Evolutionary conservation across 768 basidiomycete genomes (phyloP).

Genomic region (Hericium rajendrae): DNA sequence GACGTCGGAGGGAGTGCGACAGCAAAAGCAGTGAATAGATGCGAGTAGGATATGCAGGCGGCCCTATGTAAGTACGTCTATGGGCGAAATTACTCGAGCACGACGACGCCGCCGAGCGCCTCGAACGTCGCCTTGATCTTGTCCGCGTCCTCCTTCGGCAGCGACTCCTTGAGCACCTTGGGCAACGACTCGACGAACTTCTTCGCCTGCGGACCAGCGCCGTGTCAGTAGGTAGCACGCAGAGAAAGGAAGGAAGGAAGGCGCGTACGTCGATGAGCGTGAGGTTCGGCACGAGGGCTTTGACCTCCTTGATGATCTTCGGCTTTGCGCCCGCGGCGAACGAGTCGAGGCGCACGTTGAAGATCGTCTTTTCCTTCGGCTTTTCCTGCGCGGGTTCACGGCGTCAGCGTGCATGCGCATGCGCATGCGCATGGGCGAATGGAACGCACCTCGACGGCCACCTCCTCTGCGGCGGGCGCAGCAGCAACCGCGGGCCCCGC

Average conservation of each 20-base stretch:
- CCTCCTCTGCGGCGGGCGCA: conserved; percentile 49
- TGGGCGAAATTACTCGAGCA: conserved; percentile 49
- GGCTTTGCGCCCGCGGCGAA: conserved; percentile 90
- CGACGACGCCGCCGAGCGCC: conserved; percentile 78
- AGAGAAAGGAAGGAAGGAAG: neutral
- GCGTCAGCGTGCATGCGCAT: neutral
- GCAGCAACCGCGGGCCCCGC: conserved; percentile 50
- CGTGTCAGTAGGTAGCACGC: too few relatives aligned
- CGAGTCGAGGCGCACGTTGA: conserved; percentile 90
- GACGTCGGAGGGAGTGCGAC: neutral
- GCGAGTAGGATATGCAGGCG: neutral
- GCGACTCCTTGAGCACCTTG: conserved; percentile 86
- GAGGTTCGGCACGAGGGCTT: conserved; percentile 89
- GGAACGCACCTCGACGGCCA: conserved; percentile 47
- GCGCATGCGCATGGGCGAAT: neutral
- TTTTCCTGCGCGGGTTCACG: conserved; percentile 51
- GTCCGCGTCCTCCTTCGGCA: conserved; percentile 96
- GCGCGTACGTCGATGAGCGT: conserved; percentile 95
- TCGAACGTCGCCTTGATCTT: conserved; percentile 90
- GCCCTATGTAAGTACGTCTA: neutral
- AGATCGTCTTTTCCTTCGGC: conserved; percentile 97
- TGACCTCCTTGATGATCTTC: conserved; percentile 96
- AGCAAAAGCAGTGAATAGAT: neutral
- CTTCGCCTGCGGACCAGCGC: too few relatives aligned
- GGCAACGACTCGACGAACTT: conserved; percentile 97